Evolutionary conservation across 495 filamentous ascomycete species (phyloP).

Genomic region (Penicillium flavigenum): DNA sequence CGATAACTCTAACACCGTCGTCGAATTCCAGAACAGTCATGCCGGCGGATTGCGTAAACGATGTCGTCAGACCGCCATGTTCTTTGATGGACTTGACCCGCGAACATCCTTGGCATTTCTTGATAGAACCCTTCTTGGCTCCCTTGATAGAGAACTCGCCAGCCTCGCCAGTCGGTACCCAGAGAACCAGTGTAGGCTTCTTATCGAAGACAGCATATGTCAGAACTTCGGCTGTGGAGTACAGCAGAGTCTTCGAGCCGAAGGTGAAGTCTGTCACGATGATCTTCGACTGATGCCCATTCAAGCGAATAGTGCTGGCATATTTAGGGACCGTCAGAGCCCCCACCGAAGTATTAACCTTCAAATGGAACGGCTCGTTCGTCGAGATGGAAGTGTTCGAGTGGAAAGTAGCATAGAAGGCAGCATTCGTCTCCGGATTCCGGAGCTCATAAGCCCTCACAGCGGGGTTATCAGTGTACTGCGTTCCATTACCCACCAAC

Average conservation of each 20-base stretch:
- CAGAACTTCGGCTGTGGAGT: slow-evolving; percentile 60
- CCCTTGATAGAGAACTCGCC: slow-evolving; percentile 55
- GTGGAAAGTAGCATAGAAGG: slow-evolving; percentile 59
- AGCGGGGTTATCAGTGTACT: slow-evolving; percentile 50
- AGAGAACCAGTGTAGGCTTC: slow-evolving; percentile 51
- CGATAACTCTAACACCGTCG: slow-evolving; percentile 44
- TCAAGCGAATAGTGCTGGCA: slow-evolving; percentile 46
- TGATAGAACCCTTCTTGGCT: slow-evolving; percentile 38
- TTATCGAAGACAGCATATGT: slow-evolving; percentile 51
- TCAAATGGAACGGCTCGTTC: slow-evolving; percentile 51
- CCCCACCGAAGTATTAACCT: slow-evolving; percentile 55
- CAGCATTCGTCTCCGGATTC: slow-evolving; percentile 54
- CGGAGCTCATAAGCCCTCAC: slow-evolving; percentile 52
- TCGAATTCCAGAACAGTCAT: slow-evolving; percentile 47
- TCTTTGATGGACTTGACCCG: slow-evolving; percentile 38
- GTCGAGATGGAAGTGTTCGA: slow-evolving; percentile 44
- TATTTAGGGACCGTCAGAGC: slow-evolving; percentile 45
- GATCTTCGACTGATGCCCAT: slow-evolving; percentile 61
- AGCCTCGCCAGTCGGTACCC: slow-evolving; percentile 53
- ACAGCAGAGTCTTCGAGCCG: slow-evolving; percentile 50
- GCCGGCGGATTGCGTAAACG: slow-evolving; percentile 46
- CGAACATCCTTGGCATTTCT: slow-evolving; percentile 34
- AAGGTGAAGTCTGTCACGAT: slow-evolving; percentile 58
- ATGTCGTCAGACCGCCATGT: slow-evolving; percentile 35
- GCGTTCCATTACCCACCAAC: slow-evolving; percentile 56